A percentile compares a stretch with the other conserved stretches of the same genome.
Evolutionary conservation across 768 basidiomycete species (phyloP).

Genomic region (Lactarius trivialis): DNA sequence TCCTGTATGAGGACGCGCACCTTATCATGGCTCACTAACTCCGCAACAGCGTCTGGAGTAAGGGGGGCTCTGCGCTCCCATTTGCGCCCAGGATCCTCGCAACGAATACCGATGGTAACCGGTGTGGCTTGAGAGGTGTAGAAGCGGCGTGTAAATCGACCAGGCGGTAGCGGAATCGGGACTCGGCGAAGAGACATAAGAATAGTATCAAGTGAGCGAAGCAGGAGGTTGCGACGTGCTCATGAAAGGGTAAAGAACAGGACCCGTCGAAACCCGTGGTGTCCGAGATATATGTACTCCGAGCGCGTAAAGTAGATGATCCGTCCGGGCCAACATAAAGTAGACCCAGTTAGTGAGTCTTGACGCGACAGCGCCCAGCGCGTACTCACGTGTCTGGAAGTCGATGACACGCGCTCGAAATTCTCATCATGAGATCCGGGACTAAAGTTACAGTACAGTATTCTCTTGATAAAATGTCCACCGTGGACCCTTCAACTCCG

Average conservation of each 20-base stretch:
- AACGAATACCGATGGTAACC: conserved; percentile 51
- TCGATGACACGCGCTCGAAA: background rate
- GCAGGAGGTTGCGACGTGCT: background rate
- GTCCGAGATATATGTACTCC: background rate
- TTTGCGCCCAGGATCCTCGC: conserved; percentile 72
- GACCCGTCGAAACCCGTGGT: background rate
- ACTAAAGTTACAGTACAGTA: no score
- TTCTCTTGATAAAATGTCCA: no score
- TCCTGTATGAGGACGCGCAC: conserved; percentile 69
- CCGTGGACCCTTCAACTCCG: background rate
- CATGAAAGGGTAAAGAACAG: background rate
- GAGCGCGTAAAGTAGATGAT: background rate
- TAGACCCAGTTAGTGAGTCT: background rate
- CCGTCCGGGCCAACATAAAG: background rate
- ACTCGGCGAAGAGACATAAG: conserved; percentile 18
- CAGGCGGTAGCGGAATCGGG: conserved; percentile 4
- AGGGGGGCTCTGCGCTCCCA: conserved; percentile 88
- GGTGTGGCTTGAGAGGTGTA: conserved; percentile 5
- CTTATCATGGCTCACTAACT: conserved; percentile 48
- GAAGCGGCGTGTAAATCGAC: background rate
- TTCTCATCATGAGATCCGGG: background rate
- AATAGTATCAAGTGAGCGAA: background rate
- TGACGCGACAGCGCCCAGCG: conserved; percentile 2
- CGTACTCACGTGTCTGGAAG: conserved; percentile 2
- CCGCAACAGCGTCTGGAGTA: conserved; percentile 64